Percentiles rank a stretch among this genome's conserved stretches.
Evolutionary conservation across 306 rosid genomes (phyloP).

Genomic region (Elaeagnus macrophylla): DNA sequence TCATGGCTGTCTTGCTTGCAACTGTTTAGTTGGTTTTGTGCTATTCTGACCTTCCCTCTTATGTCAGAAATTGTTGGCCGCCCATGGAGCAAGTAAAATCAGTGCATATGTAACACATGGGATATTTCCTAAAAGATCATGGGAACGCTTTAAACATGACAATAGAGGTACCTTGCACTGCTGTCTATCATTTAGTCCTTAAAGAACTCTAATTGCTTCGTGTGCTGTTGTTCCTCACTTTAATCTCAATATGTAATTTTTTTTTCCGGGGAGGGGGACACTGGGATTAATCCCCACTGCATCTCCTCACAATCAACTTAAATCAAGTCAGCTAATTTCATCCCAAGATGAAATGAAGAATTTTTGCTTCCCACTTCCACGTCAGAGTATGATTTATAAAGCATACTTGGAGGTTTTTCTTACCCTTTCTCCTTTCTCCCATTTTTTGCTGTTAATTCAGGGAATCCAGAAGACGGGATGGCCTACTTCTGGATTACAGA

Average conservation of each 20-base stretch:
- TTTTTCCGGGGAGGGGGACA: too few relatives aligned
- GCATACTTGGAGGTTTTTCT: not conserved
- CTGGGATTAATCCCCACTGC: too few relatives aligned
- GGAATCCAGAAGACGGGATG: conserved; percentile 61
- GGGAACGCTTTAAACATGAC: conserved; percentile 76
- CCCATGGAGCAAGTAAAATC: conserved; percentile 80
- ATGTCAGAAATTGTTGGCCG: conserved; percentile 78
- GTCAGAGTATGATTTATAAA: too few relatives aligned
- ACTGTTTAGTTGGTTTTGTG: not conserved
- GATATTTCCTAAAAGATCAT: conserved; percentile 83
- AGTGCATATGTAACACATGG: conserved; percentile 98
- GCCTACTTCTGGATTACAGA: conserved; percentile 94
- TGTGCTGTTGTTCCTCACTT: too few relatives aligned
- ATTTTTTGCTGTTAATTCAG: conserved; percentile 30
- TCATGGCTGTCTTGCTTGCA: too few relatives aligned
- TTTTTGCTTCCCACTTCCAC: too few relatives aligned
- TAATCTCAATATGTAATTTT: too few relatives aligned
- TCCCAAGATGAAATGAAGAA: too few relatives aligned
- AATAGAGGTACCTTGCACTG: conserved; percentile 54
- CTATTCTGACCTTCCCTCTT: conserved; percentile 8
- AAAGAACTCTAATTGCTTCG: too few relatives aligned
- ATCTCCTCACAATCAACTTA: too few relatives aligned
- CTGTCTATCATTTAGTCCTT: not conserved
- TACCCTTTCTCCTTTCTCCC: not conserved
- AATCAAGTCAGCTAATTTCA: too few relatives aligned